A percentile compares a stretch with the other conserved stretches of the same genome.
phyloP scores from a whole-genome alignment of 2,329 filamentous ascomycete genomes.

The Cladophialophora chaetospira region DNA sequence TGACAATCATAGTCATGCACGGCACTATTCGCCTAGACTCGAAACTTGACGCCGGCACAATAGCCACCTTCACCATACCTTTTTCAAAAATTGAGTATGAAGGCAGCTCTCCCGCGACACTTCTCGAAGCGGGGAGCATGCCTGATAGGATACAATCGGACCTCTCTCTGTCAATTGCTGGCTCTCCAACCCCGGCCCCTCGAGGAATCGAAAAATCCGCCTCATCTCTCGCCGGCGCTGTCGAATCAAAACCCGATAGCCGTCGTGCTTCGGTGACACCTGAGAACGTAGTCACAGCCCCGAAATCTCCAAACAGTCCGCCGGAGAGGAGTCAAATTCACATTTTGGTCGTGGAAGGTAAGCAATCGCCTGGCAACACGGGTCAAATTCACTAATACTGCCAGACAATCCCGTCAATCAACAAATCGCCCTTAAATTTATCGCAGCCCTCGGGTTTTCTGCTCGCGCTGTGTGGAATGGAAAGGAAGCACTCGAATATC shows the following conservation, averaged over 20 bases:
- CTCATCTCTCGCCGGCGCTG: background rate
- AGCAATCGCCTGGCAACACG: background rate
- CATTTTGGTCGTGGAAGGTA: constrained; percentile 70
- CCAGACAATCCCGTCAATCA: constrained; percentile 73
- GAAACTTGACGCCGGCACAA: constrained; percentile 67
- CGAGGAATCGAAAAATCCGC: constrained; percentile 8
- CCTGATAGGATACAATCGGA: constrained; percentile 40
- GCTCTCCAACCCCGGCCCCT: constrained; percentile 19
- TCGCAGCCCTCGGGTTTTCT: constrained; percentile 71
- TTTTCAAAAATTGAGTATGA: constrained; percentile 69
- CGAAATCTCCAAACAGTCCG: constrained; percentile 40
- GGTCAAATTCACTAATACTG: background rate
- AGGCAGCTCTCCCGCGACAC: constrained; percentile 46
- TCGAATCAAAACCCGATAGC: no score
- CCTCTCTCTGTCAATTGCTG: constrained; percentile 41
- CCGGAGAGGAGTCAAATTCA: constrained; percentile 66
- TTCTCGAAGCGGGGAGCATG: constrained; percentile 62
- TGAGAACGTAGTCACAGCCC: background rate
- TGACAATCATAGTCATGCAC: no score
- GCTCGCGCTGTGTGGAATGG: constrained; percentile 76
- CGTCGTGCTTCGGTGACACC: no score
- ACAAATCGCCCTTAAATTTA: constrained; percentile 74
- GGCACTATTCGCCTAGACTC: constrained; percentile 73
- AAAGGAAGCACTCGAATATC: constrained; percentile 74
- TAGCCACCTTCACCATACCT: constrained; percentile 74